Percentiles rank a stretch among this genome's conserved stretches.
phyloP scores from a whole-genome alignment of 768 basidiomycete species.

The Russula compacta region DNA sequence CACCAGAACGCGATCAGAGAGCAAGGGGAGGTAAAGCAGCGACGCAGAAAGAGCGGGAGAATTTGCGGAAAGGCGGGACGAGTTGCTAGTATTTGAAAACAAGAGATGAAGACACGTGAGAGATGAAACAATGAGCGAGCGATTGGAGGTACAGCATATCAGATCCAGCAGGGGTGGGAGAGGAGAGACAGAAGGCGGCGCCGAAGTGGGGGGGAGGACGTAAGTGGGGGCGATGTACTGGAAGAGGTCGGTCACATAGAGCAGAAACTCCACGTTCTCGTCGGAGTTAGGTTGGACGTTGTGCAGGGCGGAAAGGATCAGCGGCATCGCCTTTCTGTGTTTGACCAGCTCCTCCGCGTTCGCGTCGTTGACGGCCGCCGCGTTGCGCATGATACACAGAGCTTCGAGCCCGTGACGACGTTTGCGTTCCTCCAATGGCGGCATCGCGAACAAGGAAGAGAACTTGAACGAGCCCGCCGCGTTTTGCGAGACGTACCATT shows the following conservation, averaged over 20 bases:
- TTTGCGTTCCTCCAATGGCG: constrained; percentile 41
- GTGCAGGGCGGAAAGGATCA: constrained; percentile 58
- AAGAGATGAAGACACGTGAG: constrained; percentile 52
- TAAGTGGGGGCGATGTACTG: constrained; percentile 47
- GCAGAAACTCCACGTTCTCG: constrained; percentile 60
- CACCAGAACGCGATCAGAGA: constrained; percentile 57
- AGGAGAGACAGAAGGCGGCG: constrained; percentile 35
- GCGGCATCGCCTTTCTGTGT: constrained; percentile 51
- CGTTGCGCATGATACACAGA: constrained; percentile 79
- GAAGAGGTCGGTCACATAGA: constrained; percentile 63
- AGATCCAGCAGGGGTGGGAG: constrained; percentile 49
- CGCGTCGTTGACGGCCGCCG: constrained; percentile 56
- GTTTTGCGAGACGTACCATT: constrained; percentile 55
- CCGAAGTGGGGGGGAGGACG: constrained; percentile 30
- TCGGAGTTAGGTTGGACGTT: constrained; percentile 54
- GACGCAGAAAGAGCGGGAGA: constrained; percentile 56
- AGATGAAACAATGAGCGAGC: constrained; percentile 63
- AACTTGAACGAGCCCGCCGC: constrained; percentile 5
- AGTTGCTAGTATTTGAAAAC: constrained; percentile 53
- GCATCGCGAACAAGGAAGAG: constrained; percentile 44
- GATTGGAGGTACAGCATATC: constrained; percentile 51
- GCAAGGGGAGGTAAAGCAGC: constrained; percentile 64
- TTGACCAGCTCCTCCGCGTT: constrained; percentile 54
- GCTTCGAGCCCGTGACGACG: constrained; percentile 78
- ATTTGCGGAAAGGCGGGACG: constrained; percentile 39